Percentiles rank a stretch among this genome's conserved stretches.
Conservation (phyloP, 768 basidiomycete genomes). For the Phanerochaete sordida region DNA sequence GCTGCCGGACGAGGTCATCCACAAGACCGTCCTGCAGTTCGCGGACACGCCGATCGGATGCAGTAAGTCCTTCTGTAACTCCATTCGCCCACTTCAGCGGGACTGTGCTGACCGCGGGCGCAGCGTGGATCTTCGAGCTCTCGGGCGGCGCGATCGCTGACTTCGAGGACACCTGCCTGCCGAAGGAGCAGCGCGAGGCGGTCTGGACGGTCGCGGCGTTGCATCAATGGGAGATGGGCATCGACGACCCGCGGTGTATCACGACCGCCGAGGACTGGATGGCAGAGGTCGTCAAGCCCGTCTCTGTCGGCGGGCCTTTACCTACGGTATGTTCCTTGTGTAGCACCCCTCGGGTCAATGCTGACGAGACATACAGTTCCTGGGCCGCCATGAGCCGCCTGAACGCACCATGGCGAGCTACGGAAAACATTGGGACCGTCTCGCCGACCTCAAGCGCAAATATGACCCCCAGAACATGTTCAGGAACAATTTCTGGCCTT, state of each 20-base stretch:
- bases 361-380: constrained; percentile 46
- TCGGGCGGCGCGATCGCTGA: constrained; percentile 79
- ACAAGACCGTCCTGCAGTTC: constrained; percentile 79
- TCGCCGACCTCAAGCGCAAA: constrained; percentile 64
- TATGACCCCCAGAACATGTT: constrained; percentile 81
- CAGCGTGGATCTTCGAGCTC: constrained; percentile 92
- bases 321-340: constrained; percentile 55
- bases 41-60: constrained; percentile 84
- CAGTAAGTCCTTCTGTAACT: constrained; percentile 51
- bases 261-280: constrained; percentile 90
- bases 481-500: constrained; percentile 78
- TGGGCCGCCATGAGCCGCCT: constrained; percentile 66
- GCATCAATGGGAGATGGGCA: constrained; percentile 88
- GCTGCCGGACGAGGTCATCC: constrained; percentile 83
- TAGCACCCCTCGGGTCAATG: background rate
- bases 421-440: constrained; percentile 71
- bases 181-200: constrained; percentile 75
- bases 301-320: constrained; percentile 75
- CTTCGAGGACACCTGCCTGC: constrained; percentile 69
- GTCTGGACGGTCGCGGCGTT: constrained; percentile 84
- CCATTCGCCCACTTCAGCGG: background rate
- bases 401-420: constrained; percentile 62
- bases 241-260: constrained; percentile 78
- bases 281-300: constrained; percentile 61
- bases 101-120: background rate